Evolutionary conservation across 495 filamentous ascomycete species (phyloP).

Genomic region (Cudoniella acicularis): DNA sequence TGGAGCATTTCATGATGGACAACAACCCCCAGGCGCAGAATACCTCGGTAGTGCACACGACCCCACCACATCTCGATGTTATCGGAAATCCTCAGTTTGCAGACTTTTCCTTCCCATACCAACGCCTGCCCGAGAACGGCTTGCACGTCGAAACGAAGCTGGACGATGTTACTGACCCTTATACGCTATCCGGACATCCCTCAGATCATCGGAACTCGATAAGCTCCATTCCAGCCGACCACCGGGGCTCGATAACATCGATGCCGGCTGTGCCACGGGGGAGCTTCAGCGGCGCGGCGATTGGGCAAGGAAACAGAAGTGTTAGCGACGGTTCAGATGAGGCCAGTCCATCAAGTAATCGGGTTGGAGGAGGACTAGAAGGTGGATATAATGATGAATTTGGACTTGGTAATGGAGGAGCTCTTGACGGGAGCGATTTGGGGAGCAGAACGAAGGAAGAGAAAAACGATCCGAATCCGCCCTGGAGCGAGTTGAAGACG

Average conservation of each 20-base stretch:
- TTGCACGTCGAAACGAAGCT: constrained; percentile 13
- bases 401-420: constrained; percentile 39
- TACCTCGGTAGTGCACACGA: constrained; percentile 3
- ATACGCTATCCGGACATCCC: constrained; percentile 11
- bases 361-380: constrained; percentile 39
- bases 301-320: constrained; percentile 17
- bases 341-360: constrained; percentile 44
- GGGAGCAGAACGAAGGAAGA: constrained; percentile 51
- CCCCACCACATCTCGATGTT: constrained; percentile 19
- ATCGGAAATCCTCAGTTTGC: constrained; percentile 20
- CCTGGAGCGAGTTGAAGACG: constrained; percentile 97
- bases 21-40: constrained; percentile 6
- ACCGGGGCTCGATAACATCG: constrained; percentile 16
- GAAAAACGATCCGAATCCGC: constrained; percentile 55
- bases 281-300: constrained; percentile 13
- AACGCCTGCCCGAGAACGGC: constrained; percentile 11
- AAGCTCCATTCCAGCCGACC: constrained; percentile 14
- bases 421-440: constrained; percentile 46
- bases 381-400: constrained; percentile 41
- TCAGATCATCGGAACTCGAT: constrained; percentile 22
- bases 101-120: constrained; percentile 24
- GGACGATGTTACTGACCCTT: constrained; percentile 15
- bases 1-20: constrained; percentile 28
- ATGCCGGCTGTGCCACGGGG: constrained; percentile 14
- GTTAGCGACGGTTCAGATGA: constrained; percentile 37